phyloP scores from a whole-genome alignment of 192 early-diverging fungal genomes.

The Geranomyces michiganensis region DNA sequence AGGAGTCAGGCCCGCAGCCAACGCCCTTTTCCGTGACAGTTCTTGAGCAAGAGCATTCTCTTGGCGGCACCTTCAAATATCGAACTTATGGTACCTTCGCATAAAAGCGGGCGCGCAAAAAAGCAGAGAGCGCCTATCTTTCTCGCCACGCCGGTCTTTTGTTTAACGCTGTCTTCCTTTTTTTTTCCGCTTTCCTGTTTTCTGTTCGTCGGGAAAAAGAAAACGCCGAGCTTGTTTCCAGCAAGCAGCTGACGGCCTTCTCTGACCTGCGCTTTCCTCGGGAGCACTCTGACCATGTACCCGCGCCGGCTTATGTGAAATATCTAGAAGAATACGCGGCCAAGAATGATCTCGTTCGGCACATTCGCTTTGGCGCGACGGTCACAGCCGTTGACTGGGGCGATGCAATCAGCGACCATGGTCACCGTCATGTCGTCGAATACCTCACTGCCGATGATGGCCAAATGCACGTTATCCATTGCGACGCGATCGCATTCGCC shows the following conservation, averaged over 20 bases:
- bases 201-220: background rate
- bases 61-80: slow-evolving; percentile 22
- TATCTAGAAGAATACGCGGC: slow-evolving; percentile 14
- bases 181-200: background rate
- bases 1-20: background rate
- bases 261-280: slow-evolving; percentile 18
- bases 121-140: background rate
- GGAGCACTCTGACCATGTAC: slow-evolving; percentile 3
- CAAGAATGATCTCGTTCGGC: background rate
- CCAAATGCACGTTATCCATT: background rate
- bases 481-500: slow-evolving; percentile 20
- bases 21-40: background rate
- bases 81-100: background rate
- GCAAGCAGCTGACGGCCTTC: slow-evolving; percentile 19
- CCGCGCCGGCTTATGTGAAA: background rate
- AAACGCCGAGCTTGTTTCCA: slow-evolving; percentile 26
- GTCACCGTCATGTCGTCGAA: background rate
- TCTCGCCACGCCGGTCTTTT: background rate
- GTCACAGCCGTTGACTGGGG: background rate
- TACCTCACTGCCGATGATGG: background rate
- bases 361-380: slow-evolving; percentile 1
- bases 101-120: no score
- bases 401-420: background rate
- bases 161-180: background rate
- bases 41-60: slow-evolving; percentile 4